These are phyloP conservation scores for Candida sp. DNA, from an alignment of 1,139 yeast species.

Conservation along the genomic window DNA sequence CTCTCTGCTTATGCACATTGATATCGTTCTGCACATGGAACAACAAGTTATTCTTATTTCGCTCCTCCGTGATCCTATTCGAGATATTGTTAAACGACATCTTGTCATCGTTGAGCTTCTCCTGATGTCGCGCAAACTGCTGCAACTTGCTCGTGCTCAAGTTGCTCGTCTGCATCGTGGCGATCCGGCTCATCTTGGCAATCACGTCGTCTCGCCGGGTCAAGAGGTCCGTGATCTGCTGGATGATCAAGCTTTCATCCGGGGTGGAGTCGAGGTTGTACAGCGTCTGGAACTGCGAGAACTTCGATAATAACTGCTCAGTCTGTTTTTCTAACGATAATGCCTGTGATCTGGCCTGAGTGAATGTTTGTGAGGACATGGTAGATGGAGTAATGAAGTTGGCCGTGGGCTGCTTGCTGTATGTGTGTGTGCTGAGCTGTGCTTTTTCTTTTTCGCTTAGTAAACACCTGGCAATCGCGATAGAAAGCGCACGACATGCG, in stretches of 20 bases:
- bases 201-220: conserved; percentile 36
- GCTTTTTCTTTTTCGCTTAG: neutral
- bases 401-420: too few relatives aligned
- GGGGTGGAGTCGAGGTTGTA: conserved; percentile 36
- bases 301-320: conserved; percentile 39
- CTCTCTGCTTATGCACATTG: conserved; percentile 54
- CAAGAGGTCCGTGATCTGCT: conserved; percentile 48
- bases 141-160: conserved; percentile 76
- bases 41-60: conserved; percentile 75
- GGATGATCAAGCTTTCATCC: conserved; percentile 70
- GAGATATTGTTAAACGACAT: conserved; percentile 64
- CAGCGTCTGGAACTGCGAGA: conserved; percentile 33
- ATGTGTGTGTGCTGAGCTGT: neutral
- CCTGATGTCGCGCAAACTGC: conserved; percentile 85
- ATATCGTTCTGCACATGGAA: conserved; percentile 82
- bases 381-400: neutral
- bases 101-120: conserved; percentile 73
- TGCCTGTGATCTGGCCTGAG: conserved; percentile 44
- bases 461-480: too few relatives aligned
- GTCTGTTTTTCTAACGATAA: conserved; percentile 47
- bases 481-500: too few relatives aligned
- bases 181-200: conserved; percentile 34
- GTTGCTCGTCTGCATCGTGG: conserved; percentile 17
- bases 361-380: conserved; percentile 44
- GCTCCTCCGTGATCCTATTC: conserved; percentile 67